phyloP scores from a whole-genome alignment of 192 early-diverging fungal genomes.

The Coemansia sp. region DNA sequence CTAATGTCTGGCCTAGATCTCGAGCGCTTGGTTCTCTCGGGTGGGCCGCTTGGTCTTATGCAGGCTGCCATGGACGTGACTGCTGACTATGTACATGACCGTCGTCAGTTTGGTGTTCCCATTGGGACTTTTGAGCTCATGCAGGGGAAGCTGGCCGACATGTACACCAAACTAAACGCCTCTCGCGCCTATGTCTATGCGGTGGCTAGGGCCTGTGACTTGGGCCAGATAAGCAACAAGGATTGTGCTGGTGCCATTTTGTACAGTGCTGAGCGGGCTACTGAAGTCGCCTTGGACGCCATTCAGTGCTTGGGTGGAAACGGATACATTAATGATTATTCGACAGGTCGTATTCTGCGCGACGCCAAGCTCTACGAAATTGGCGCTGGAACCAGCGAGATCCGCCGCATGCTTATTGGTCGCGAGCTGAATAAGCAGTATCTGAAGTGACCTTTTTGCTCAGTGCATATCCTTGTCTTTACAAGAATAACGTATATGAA shows the following conservation, averaged over 20 bases:
- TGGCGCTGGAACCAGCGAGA: constrained; percentile 93
- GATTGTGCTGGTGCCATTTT: constrained; percentile 94
- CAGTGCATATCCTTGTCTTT: too few species aligned
- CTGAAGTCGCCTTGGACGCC: constrained; percentile 86
- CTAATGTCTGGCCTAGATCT: constrained; percentile 92
- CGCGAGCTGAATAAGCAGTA: constrained; percentile 71
- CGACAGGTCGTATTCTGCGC: constrained; percentile 79
- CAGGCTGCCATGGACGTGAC: constrained; percentile 79
- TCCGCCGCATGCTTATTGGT: constrained; percentile 88
- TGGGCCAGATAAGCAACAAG: constrained; percentile 73
- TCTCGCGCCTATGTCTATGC: constrained; percentile 88
- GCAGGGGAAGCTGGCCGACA: constrained; percentile 94
- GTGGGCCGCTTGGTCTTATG: constrained; percentile 89
- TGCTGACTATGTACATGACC: constrained; percentile 79
- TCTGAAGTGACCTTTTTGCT: constrained; percentile 3
- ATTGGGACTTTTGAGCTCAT: constrained; percentile 89
- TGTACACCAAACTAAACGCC: constrained; percentile 93
- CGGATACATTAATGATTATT: constrained; percentile 92
- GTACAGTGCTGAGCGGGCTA: constrained; percentile 90
- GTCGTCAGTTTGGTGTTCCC: constrained; percentile 79
- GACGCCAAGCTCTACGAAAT: constrained; percentile 97
- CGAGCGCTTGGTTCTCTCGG: constrained; percentile 85
- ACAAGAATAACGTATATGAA: too few species aligned
- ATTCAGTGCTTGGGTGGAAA: constrained; percentile 95
- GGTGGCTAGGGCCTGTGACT: constrained; percentile 81